A percentile compares a stretch with the other conserved stretches of the same genome.
Conservation (phyloP, 169 alveolate genomes). For the Cyclospora cayetanensis region DNA sequence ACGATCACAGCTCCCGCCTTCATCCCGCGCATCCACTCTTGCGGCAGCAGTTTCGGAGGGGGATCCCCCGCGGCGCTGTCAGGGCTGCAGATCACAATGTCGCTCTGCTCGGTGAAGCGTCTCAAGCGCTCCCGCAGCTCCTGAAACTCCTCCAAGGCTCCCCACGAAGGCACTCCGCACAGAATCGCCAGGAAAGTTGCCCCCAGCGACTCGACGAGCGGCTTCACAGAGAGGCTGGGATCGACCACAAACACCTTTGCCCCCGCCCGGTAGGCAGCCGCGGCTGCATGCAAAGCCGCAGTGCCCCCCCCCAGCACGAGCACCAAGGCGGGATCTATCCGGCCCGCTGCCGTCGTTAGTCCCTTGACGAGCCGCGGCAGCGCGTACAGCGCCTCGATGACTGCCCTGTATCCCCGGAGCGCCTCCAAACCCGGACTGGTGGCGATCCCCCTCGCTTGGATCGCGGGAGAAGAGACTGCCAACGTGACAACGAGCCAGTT, state of each 20-base stretch:
- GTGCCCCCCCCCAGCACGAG: slow-evolving; percentile 94
- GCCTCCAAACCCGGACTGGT: neutral
- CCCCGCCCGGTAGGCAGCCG: slow-evolving; percentile 80
- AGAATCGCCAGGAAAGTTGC: neutral
- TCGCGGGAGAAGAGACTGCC: neutral
- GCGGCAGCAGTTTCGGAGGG: neutral
- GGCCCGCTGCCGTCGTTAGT: slow-evolving; percentile 51
- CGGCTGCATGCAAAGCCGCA: slow-evolving; percentile 93
- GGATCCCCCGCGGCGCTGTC: neutral
- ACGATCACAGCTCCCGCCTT: neutral
- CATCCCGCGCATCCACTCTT: neutral
- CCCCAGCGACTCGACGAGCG: neutral
- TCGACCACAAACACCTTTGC: neutral
- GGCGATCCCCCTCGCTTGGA: neutral
- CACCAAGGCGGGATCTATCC: slow-evolving; percentile 91
- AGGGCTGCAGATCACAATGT: neutral
- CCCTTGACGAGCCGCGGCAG: slow-evolving; percentile 1
- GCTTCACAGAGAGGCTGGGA: neutral
- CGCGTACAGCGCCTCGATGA: neutral
- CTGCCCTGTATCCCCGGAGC: neutral
- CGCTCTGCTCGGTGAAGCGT: neutral
- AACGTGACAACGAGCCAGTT: no score
- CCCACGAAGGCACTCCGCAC: neutral
- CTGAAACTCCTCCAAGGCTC: neutral
- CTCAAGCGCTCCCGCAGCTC: neutral